A percentile compares a stretch with the other conserved stretches of the same genome.
Conservation (phyloP, 495 filamentous ascomycete genomes). For the Parathielavia hyrcaniae region DNA sequence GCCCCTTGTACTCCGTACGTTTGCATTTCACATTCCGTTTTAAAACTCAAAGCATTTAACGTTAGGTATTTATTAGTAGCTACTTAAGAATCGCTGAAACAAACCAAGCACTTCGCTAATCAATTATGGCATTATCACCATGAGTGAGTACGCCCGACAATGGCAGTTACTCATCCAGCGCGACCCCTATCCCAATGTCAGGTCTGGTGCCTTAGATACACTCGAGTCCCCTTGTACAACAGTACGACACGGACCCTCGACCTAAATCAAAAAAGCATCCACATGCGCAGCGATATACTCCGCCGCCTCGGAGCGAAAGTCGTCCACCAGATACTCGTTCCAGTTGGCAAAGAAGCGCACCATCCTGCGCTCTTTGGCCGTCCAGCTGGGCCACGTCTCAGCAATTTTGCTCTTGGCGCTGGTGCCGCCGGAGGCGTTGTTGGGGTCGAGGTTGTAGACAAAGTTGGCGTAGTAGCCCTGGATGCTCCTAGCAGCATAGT, state of each 20-base stretch:
- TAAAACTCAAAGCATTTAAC: no score
- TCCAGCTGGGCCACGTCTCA: constrained; percentile 58
- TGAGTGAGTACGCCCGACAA: background rate
- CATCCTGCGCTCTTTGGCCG: constrained; percentile 43
- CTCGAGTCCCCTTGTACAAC: background rate
- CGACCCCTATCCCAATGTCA: no score
- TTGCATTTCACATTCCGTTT: no score
- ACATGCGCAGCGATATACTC: constrained; percentile 46
- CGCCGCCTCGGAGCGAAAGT: constrained; percentile 50
- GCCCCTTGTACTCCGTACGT: no score
- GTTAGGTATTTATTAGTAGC: no score
- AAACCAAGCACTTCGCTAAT: background rate
- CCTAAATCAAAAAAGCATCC: constrained; percentile 47
- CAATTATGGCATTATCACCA: background rate
- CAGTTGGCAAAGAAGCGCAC: constrained; percentile 51
- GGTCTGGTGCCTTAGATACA: no score
- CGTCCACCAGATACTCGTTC: constrained; percentile 47
- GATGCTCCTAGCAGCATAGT: constrained; percentile 54
- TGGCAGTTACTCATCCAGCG: no score
- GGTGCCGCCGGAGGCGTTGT: constrained; percentile 39
- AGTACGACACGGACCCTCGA: no score
- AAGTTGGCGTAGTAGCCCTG: constrained; percentile 62
- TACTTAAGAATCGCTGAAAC: no score
- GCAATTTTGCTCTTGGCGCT: constrained; percentile 28
- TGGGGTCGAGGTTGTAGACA: constrained; percentile 59